These are phyloP conservation scores for Quercus gilva DNA, from an alignment of 306 rosid genomes.

Conservation along the genomic window DNA sequence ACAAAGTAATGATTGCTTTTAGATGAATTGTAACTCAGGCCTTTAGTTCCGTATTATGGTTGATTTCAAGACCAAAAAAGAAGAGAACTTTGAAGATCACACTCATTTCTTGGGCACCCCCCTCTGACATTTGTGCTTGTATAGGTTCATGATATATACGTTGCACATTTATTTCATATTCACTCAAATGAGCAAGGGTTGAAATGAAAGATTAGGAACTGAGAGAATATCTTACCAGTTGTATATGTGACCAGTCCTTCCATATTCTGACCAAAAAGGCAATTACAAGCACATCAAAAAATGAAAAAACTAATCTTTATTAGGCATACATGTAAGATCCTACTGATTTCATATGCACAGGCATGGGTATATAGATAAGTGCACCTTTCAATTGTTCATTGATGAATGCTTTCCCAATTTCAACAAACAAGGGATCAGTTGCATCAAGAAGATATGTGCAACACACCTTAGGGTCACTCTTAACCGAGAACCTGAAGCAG, in stretches of 20 bases:
- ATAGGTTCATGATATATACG: not conserved
- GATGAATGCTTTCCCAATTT: slow-evolving; percentile 80
- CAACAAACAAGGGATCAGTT: slow-evolving; percentile 79
- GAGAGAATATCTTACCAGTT: slow-evolving; percentile 58
- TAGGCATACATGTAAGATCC: slow-evolving; percentile 9
- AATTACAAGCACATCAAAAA: slow-evolving; percentile 29
- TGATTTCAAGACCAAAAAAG: not conserved
- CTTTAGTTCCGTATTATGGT: not conserved
- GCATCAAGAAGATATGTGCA: slow-evolving; percentile 97
- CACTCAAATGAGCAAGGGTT: not conserved
- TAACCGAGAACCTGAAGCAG: slow-evolving; percentile 71
- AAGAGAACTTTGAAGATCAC: not conserved
- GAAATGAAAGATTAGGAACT: not conserved
- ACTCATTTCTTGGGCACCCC: not conserved
- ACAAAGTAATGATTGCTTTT: too few species aligned
- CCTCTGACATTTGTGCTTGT: not conserved
- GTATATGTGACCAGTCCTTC: slow-evolving; percentile 81
- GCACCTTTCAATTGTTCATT: slow-evolving; percentile 80
- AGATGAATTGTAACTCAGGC: not conserved
- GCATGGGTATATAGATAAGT: slow-evolving; percentile 1
- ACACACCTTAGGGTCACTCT: slow-evolving; percentile 73
- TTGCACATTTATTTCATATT: not conserved
- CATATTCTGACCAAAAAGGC: slow-evolving; percentile 58
- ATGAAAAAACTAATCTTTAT: slow-evolving; percentile 20
- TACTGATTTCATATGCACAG: slow-evolving; percentile 6